Percentiles rank a stretch among this genome's conserved stretches.
phyloP scores from a whole-genome alignment of 2,329 filamentous ascomycete species.

The Aspergillus candidus region DNA sequence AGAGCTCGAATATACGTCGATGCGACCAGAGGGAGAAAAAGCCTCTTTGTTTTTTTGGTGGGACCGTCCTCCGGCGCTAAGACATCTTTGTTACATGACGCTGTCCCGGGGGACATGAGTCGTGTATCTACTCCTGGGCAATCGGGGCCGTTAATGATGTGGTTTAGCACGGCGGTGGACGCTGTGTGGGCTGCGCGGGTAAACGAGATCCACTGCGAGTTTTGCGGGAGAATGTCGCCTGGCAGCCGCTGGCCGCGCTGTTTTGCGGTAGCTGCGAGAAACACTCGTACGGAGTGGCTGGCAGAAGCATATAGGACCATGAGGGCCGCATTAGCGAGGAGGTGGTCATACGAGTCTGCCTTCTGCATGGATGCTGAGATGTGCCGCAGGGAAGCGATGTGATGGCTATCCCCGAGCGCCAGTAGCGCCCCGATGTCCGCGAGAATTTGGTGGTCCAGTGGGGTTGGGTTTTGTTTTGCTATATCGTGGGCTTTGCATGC shows the following conservation, averaged over 20 bases:
- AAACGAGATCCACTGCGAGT: conserved; percentile 35
- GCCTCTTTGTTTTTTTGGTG: conserved; percentile 11
- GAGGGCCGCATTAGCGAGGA: conserved; percentile 37
- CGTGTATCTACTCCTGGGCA: not conserved
- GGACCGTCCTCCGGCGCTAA: conserved; percentile 13
- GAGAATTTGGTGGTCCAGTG: conserved; percentile 2
- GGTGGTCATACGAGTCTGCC: conserved; percentile 27
- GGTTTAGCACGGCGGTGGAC: conserved; percentile 26
- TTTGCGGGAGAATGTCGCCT: conserved; percentile 26
- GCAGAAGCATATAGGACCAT: conserved; percentile 41
- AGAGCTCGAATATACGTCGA: conserved; percentile 13
- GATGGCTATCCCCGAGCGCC: conserved; percentile 32
- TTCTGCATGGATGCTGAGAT: conserved; percentile 31
- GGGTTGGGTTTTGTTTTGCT: conserved; percentile 2
- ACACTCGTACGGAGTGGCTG: conserved; percentile 34
- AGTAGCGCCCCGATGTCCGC: conserved; percentile 20
- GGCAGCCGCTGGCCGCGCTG: conserved; percentile 10
- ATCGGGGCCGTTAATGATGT: conserved; percentile 1
- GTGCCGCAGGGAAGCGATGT: conserved; percentile 34
- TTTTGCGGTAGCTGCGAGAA: conserved; percentile 22
- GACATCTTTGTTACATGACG: not conserved
- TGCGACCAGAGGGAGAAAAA: conserved; percentile 14
- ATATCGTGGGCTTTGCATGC: conserved; percentile 34
- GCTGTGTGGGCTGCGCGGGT: conserved; percentile 34
- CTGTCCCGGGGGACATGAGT: not conserved